A percentile compares a stretch with the other conserved stretches of the same genome.
These are phyloP conservation scores for Porpolomopsis calyptriformis DNA, from an alignment of 768 basidiomycete genomes.

Conservation along the genomic window DNA sequence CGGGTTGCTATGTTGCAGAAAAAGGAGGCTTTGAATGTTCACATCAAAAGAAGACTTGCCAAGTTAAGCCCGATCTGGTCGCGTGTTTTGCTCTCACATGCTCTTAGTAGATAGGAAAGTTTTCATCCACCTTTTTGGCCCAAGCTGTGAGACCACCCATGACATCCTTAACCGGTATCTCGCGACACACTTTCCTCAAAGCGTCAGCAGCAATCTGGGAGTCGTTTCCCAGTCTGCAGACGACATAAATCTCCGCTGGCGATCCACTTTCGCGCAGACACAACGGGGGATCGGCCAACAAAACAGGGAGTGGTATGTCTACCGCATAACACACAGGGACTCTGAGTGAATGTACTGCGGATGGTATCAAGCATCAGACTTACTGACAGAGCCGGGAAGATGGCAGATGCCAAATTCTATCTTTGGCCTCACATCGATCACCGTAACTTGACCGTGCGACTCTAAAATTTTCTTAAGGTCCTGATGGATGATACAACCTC, in stretches of 20 bases:
- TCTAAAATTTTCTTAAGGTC: slow-evolving; percentile 35
- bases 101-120: slow-evolving; percentile 70
- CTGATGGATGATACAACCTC: slow-evolving; percentile 21
- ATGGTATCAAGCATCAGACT: too few species aligned
- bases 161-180: slow-evolving; percentile 47
- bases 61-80: too few species aligned
- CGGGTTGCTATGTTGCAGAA: too few species aligned
- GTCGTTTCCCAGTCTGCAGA: slow-evolving; percentile 90
- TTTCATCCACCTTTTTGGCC: slow-evolving; percentile 60
- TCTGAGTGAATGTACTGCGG: too few species aligned
- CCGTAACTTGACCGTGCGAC: slow-evolving; percentile 16
- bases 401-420: slow-evolving; percentile 83
- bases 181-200: slow-evolving; percentile 28
- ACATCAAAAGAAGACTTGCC: too few species aligned
- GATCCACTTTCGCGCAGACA: slow-evolving; percentile 22
- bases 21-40: too few species aligned
- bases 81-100: too few species aligned
- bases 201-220: slow-evolving; percentile 79
- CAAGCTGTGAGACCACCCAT: slow-evolving; percentile 78
- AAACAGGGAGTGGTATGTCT: slow-evolving; percentile 67
- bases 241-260: slow-evolving; percentile 36
- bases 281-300: slow-evolving; percentile 50
- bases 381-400: slow-evolving; percentile 65
- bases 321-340: background rate
- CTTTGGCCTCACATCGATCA: slow-evolving; percentile 74